Conservation (phyloP, 164 flowering plant species). For the Vitis cinerea region DNA sequence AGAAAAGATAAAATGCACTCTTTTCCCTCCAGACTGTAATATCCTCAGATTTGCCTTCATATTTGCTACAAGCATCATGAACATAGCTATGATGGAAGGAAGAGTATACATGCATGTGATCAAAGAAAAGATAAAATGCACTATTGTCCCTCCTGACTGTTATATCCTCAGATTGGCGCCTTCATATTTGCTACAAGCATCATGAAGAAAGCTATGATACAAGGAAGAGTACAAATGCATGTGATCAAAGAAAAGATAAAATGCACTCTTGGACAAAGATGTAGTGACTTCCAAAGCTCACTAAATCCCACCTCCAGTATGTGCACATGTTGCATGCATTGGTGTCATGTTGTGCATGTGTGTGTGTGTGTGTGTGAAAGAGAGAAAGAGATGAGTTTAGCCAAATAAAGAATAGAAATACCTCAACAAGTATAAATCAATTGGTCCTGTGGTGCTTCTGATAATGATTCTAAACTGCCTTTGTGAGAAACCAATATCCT, state of each 20-base stretch:
- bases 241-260: background rate
- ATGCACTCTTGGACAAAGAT: too few relatives aligned
- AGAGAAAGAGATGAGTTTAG: background rate
- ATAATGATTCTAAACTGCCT: slow-evolving; percentile 53
- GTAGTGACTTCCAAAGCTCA: too few relatives aligned
- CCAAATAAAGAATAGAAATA: slow-evolving; percentile 13
- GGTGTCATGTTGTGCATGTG: too few relatives aligned
- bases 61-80: slow-evolving; percentile 34
- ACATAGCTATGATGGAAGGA: background rate
- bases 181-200: slow-evolving; percentile 37
- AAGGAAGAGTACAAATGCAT: background rate
- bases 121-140: too few relatives aligned
- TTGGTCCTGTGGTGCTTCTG: slow-evolving; percentile 68
- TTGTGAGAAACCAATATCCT: slow-evolving; percentile 44
- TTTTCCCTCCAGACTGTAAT: slow-evolving; percentile 5
- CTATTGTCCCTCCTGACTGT: slow-evolving; percentile 5
- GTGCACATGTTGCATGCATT: too few relatives aligned
- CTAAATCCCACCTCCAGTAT: too few relatives aligned
- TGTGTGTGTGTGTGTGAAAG: background rate
- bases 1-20: too few relatives aligned
- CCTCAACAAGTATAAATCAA: slow-evolving; percentile 64
- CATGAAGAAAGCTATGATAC: background rate
- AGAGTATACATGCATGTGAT: background rate
- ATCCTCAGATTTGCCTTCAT: slow-evolving; percentile 24
- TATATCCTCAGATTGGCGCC: slow-evolving; percentile 19